Evolutionary conservation across 768 basidiomycete genomes (phyloP).

Genomic region (Ephemerocybe angulata): DNA sequence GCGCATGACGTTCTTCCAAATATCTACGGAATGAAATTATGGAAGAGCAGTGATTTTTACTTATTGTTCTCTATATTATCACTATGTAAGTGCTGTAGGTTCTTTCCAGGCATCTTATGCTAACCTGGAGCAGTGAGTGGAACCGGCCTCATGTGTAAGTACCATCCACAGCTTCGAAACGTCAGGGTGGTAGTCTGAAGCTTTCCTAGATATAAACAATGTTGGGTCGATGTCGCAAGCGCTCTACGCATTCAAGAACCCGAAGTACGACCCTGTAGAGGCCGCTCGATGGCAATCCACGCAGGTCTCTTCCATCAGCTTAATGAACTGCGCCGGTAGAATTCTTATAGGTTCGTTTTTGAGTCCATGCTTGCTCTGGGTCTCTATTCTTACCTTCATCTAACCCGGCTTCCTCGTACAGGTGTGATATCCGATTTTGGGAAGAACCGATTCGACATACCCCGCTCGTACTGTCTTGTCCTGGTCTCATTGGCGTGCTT

Average conservation of each 20-base stretch:
- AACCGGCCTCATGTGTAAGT: slow-evolving; percentile 79
- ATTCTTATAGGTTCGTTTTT: slow-evolving; percentile 60
- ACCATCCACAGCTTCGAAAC: background rate
- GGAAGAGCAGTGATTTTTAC: slow-evolving; percentile 59
- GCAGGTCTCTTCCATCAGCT: slow-evolving; percentile 79
- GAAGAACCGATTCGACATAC: slow-evolving; percentile 53
- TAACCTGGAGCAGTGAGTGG: slow-evolving; percentile 52
- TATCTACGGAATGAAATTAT: slow-evolving; percentile 50
- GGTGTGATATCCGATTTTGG: slow-evolving; percentile 68
- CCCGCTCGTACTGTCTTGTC: slow-evolving; percentile 67
- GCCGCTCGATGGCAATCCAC: slow-evolving; percentile 75
- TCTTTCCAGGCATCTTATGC: background rate
- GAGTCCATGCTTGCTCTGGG: background rate
- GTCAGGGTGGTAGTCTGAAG: slow-evolving; percentile 25
- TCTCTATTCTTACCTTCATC: background rate
- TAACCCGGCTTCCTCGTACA: slow-evolving; percentile 16
- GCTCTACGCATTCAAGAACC: slow-evolving; percentile 53
- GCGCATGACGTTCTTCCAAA: slow-evolving; percentile 38
- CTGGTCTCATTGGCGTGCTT: slow-evolving; percentile 67
- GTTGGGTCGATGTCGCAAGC: slow-evolving; percentile 76
- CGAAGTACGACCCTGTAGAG: slow-evolving; percentile 60
- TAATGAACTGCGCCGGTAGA: slow-evolving; percentile 79
- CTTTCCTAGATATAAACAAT: slow-evolving; percentile 69
- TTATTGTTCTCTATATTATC: slow-evolving; percentile 54
- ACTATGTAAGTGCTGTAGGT: slow-evolving; percentile 43